Evolutionary conservation across 2,329 filamentous ascomycete genomes (phyloP).

Genomic region (Cucurbitaria berberidis): DNA sequence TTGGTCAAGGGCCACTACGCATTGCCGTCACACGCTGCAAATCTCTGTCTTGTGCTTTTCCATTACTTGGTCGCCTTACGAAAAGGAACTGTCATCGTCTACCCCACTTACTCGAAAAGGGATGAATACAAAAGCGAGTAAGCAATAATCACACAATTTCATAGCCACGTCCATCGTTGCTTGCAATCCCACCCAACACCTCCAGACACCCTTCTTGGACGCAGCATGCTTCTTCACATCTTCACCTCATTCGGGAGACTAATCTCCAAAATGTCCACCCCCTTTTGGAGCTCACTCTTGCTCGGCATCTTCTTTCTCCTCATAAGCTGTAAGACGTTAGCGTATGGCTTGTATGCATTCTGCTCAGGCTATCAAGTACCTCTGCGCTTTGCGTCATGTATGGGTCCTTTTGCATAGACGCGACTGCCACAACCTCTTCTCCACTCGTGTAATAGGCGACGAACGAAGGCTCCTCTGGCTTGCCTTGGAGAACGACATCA

Average conservation of each 20-base stretch:
- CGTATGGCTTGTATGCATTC: too few relatives aligned
- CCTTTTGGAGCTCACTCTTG: constrained; percentile 76
- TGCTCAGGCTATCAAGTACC: too few relatives aligned
- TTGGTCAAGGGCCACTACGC: constrained; percentile 6
- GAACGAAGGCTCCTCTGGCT: constrained; percentile 75
- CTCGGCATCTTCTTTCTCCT: constrained; percentile 77
- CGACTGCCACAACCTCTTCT: constrained; percentile 86
- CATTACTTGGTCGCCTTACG: constrained; percentile 7
- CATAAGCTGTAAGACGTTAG: too few relatives aligned
- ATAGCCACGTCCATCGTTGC: background rate
- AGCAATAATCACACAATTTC: background rate
- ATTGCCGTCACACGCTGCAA: constrained; percentile 26
- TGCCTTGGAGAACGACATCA: constrained; percentile 79
- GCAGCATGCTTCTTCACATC: constrained; percentile 37
- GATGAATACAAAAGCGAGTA: too few relatives aligned
- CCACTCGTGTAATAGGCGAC: constrained; percentile 87
- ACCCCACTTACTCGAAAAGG: too few relatives aligned
- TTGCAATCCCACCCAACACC: background rate
- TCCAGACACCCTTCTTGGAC: background rate
- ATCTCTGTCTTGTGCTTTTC: constrained; percentile 9
- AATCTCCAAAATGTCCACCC: constrained; percentile 57
- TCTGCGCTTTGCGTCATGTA: constrained; percentile 73
- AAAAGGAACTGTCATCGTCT: background rate
- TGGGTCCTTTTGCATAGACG: constrained; percentile 89
- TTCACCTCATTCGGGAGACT: constrained; percentile 54